These are phyloP conservation scores for Aspergillus unguis DNA, from an alignment of 2,329 filamentous ascomycete species.

Conservation along the genomic window DNA sequence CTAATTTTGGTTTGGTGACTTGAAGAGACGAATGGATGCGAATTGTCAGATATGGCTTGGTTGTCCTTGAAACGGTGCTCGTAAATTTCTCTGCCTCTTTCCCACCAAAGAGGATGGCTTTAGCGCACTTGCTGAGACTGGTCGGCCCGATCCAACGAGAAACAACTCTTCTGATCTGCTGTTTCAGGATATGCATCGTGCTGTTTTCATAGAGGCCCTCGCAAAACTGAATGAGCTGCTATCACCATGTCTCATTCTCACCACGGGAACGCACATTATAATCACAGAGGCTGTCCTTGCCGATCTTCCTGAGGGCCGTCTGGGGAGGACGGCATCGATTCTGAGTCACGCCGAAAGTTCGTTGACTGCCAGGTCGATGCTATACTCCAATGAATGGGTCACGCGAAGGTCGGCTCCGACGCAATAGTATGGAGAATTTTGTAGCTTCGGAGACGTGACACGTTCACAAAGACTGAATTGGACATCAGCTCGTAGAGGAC, in stretches of 20 bases:
- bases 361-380: not conserved
- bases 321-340: too few relatives aligned
- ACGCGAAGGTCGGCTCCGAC: not conserved
- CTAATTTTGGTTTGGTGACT: too few relatives aligned
- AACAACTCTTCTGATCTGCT: not conserved
- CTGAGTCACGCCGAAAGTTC: too few relatives aligned
- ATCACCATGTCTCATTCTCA: too few relatives aligned
- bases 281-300: too few relatives aligned
- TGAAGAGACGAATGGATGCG: too few relatives aligned
- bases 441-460: conserved; percentile 2
- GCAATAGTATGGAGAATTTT: not conserved
- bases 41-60: not conserved
- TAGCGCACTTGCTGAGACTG: not conserved
- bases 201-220: too few relatives aligned
- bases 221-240: too few relatives aligned
- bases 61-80: not conserved
- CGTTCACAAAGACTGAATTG: conserved; percentile 1
- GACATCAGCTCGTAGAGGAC: not conserved
- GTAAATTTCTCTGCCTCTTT: not conserved
- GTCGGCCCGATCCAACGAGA: not conserved
- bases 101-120: not conserved
- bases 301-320: too few relatives aligned
- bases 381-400: not conserved
- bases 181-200: conserved; percentile 1
- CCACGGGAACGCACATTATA: too few relatives aligned